Evolutionary conservation across 371 early-diverging fungal genomes (phyloP).

Genomic region (Scutellospora calospora): DNA sequence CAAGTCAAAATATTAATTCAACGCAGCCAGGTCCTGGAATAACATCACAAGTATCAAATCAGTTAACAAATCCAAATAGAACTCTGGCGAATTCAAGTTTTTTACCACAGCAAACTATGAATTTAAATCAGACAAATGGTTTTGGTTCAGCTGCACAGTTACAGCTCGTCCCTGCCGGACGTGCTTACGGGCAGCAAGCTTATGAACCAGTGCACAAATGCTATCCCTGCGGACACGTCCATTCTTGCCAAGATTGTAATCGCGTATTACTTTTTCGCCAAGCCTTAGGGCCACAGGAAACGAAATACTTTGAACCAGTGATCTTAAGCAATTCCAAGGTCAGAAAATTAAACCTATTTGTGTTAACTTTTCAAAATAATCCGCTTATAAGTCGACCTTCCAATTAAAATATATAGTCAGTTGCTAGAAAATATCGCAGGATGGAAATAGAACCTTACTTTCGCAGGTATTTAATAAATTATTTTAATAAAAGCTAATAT

Average conservation of each 20-base stretch:
- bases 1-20: no score
- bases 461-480: neutral
- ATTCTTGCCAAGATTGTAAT: slow-evolving; percentile 8
- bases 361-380: neutral
- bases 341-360: neutral
- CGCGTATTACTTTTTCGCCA: neutral
- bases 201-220: slow-evolving; percentile 26
- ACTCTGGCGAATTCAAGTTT: no score
- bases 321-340: slow-evolving; percentile 28
- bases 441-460: slow-evolving; percentile 11
- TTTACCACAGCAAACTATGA: no score
- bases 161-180: neutral
- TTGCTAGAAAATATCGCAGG: slow-evolving; percentile 14
- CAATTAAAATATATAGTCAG: neutral
- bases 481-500: neutral
- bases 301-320: slow-evolving; percentile 1
- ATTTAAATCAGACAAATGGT: no score
- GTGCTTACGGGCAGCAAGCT: neutral
- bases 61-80: no score
- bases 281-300: neutral
- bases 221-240: slow-evolving; percentile 11
- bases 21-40: no score
- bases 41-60: no score
- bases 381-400: no score
- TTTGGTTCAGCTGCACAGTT: neutral